These are phyloP conservation scores for Dothideomycetes sp. DNA, from an alignment of 2,329 filamentous ascomycete species.

Conservation along the genomic window DNA sequence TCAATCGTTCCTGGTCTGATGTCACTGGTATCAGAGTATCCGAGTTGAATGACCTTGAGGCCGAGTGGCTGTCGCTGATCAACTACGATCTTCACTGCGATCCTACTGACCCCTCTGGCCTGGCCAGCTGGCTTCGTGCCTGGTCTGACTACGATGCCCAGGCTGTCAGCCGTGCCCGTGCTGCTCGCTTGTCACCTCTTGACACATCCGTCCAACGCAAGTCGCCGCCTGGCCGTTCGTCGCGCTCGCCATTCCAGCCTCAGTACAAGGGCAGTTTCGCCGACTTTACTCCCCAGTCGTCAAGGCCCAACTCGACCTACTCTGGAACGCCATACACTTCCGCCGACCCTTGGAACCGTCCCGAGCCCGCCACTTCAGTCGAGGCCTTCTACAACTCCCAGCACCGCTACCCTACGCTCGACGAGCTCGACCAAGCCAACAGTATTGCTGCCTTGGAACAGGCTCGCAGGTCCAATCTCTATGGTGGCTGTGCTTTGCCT, in stretches of 20 bases:
- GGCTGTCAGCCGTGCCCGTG: slow-evolving; percentile 32
- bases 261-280: slow-evolving; percentile 23
- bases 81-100: slow-evolving; percentile 82
- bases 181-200: slow-evolving; percentile 47
- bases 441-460: slow-evolving; percentile 25
- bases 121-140: slow-evolving; percentile 54
- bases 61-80: slow-evolving; percentile 77
- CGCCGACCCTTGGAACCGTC: slow-evolving; percentile 27
- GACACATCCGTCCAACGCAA: slow-evolving; percentile 54
- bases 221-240: slow-evolving; percentile 41
- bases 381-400: slow-evolving; percentile 27
- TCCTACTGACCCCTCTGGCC: slow-evolving; percentile 65
- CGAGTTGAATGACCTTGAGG: slow-evolving; percentile 78
- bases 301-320: slow-evolving; percentile 23
- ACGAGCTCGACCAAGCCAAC: slow-evolving; percentile 26
- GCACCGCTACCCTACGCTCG: slow-evolving; percentile 24
- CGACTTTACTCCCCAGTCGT: slow-evolving; percentile 21
- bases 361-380: slow-evolving; percentile 16
- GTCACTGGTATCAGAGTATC: slow-evolving; percentile 80
- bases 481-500: slow-evolving; percentile 19
- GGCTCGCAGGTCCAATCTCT: slow-evolving; percentile 23
- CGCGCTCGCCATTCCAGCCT: slow-evolving; percentile 28
- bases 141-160: slow-evolving; percentile 56
- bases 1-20: slow-evolving; percentile 94
- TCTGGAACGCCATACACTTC: slow-evolving; percentile 24